phyloP scores from a whole-genome alignment of 495 filamentous ascomycete species.

The Penicillium turbatum region DNA sequence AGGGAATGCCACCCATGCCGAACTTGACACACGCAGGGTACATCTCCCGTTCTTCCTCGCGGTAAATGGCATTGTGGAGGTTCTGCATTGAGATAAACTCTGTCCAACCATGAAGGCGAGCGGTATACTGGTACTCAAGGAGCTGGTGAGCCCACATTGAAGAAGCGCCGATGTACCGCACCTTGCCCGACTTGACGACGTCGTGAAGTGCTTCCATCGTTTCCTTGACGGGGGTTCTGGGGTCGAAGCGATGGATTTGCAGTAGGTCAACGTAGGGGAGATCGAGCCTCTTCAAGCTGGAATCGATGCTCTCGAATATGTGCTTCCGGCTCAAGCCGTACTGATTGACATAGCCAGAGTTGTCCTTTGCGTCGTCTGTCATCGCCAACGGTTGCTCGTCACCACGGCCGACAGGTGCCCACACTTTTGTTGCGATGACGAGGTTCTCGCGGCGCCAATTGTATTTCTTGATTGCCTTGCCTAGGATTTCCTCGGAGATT shows the following conservation, averaged over 20 bases:
- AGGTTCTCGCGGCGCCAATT: constrained; percentile 64
- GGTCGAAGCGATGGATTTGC: constrained; percentile 63
- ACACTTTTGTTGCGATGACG: constrained; percentile 72
- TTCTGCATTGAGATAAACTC: constrained; percentile 77
- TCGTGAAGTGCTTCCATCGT: constrained; percentile 73
- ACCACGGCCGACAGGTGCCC: constrained; percentile 23
- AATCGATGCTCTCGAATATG: constrained; percentile 69
- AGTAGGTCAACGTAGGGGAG: constrained; percentile 69
- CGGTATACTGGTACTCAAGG: constrained; percentile 58
- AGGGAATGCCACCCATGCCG: constrained; percentile 59
- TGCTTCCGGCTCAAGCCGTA: constrained; percentile 57
- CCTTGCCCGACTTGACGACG: constrained; percentile 58
- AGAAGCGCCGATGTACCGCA: constrained; percentile 67
- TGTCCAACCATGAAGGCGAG: constrained; percentile 63
- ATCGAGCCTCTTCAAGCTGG: constrained; percentile 59
- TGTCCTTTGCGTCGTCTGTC: constrained; percentile 18
- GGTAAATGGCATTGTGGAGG: constrained; percentile 65
- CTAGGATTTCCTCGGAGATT: constrained; percentile 29
- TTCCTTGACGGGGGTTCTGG: constrained; percentile 56
- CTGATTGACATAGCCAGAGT: constrained; percentile 29
- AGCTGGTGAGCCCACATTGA: constrained; percentile 68
- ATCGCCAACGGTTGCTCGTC: constrained; percentile 18
- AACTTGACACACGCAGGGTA: constrained; percentile 61
- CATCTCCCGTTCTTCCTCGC: constrained; percentile 79
- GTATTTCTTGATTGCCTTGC: constrained; percentile 44